Evolutionary conservation across 2,329 filamentous ascomycete species (phyloP).

Genomic region (Exophiala lecanii-corni): DNA sequence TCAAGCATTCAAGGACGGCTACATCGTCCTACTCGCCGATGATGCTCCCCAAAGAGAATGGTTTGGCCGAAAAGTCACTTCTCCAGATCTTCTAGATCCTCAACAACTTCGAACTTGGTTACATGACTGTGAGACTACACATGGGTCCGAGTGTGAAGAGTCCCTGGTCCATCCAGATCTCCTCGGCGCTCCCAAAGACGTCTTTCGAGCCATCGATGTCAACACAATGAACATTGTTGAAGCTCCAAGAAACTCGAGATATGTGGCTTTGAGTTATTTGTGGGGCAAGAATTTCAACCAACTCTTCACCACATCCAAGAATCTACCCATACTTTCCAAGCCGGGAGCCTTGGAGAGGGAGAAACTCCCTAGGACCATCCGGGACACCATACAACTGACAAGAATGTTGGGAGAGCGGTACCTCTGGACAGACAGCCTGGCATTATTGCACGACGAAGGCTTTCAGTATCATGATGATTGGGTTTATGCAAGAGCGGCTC

Average conservation of each 20-base stretch:
- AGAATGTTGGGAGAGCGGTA: slow-evolving; percentile 26
- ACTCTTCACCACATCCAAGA: slow-evolving; percentile 25
- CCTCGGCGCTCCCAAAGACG: slow-evolving; percentile 18
- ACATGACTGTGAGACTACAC: slow-evolving; percentile 21
- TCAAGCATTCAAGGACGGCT: slow-evolving; percentile 28
- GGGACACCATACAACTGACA: slow-evolving; percentile 26
- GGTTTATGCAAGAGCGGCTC: slow-evolving; percentile 25
- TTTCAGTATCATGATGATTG: slow-evolving; percentile 29
- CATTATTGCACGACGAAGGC: slow-evolving; percentile 25
- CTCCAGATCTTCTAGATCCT: slow-evolving; percentile 24
- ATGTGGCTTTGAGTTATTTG: slow-evolving; percentile 27
- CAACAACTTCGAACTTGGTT: slow-evolving; percentile 23
- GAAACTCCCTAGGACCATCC: slow-evolving; percentile 26
- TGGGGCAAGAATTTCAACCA: slow-evolving; percentile 28
- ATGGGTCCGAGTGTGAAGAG: slow-evolving; percentile 26
- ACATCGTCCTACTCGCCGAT: slow-evolving; percentile 27
- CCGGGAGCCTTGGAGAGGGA: slow-evolving; percentile 25
- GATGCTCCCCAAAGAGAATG: slow-evolving; percentile 24
- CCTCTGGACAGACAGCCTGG: slow-evolving; percentile 28
- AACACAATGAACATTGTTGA: slow-evolving; percentile 25
- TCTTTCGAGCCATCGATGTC: slow-evolving; percentile 26
- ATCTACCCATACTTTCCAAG: slow-evolving; percentile 22
- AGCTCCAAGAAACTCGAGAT: slow-evolving; percentile 21
- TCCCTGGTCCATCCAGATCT: slow-evolving; percentile 25
- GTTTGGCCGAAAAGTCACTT: slow-evolving; percentile 23